Percentiles rank a stretch among this genome's conserved stretches.
These are phyloP conservation scores for Sporothrix brasiliensis DNA, from an alignment of 2,329 filamentous ascomycete genomes.

Conservation along the genomic window DNA sequence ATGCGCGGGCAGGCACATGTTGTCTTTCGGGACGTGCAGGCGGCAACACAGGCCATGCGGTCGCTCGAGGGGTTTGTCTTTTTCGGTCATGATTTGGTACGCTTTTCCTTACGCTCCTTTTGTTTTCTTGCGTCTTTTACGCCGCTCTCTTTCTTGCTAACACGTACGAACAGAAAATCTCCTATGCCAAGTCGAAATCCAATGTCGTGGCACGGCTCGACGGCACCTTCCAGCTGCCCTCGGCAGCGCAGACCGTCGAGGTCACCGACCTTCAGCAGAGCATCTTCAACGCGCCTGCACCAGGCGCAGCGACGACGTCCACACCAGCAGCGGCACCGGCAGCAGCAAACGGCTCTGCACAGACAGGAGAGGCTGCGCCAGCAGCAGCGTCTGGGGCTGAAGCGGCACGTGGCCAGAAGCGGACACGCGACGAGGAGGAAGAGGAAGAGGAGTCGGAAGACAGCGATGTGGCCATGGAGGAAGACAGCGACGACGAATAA, in stretches of 20 bases:
- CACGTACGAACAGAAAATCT: slow-evolving; percentile 67
- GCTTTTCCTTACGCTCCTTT: slow-evolving; percentile 42
- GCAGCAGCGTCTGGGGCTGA: slow-evolving; percentile 14
- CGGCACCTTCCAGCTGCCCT: slow-evolving; percentile 78
- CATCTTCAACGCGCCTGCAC: slow-evolving; percentile 72
- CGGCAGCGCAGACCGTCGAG: slow-evolving; percentile 57
- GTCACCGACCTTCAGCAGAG: slow-evolving; percentile 76
- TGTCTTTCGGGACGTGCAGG: slow-evolving; percentile 84
- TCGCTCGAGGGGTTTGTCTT: slow-evolving; percentile 84
- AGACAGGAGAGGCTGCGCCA: slow-evolving; percentile 47
- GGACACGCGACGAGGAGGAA: slow-evolving; percentile 70
- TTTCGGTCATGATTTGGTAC: slow-evolving; percentile 80
- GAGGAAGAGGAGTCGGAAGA: slow-evolving; percentile 62
- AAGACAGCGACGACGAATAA: slow-evolving; percentile 72
- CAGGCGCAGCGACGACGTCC: slow-evolving; percentile 53
- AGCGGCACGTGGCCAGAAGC: slow-evolving; percentile 63
- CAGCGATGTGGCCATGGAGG: slow-evolving; percentile 66
- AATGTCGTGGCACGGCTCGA: slow-evolving; percentile 88
- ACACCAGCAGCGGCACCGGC: slow-evolving; percentile 44
- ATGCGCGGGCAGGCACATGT: slow-evolving; percentile 97
- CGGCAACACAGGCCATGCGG: slow-evolving; percentile 92
- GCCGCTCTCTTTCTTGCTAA: neutral
- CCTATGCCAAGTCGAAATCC: slow-evolving; percentile 88
- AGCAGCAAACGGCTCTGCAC: neutral
- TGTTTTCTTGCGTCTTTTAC: neutral